Evolutionary conservation across 2,329 filamentous ascomycete species (phyloP), one percentile per base, ranked within the genome.

Genomic region (Penicillium digitatum): DNA sequence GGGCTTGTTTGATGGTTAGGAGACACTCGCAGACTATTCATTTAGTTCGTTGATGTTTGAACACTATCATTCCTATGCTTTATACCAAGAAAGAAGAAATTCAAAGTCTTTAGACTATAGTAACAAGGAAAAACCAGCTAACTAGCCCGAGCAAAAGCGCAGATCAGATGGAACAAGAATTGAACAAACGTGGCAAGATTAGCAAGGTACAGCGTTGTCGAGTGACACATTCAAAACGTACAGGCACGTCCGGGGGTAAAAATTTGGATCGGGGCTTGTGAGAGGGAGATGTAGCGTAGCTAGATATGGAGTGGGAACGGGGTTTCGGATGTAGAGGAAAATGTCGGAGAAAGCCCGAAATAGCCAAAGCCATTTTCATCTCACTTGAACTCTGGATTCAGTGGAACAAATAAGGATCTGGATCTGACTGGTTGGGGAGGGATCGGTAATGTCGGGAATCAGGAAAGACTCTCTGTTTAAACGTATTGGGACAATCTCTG

Each of bases 401-500:
- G 35, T 43, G 27, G 16, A 48, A 43, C 24, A 11, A 26, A n/a
- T n/a, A 20, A 27, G 14, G 44, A 20, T 26, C 27, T 48, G 24
- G 3, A 7, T 22, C 16, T 29, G 20, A 34, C 11, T 1, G 32
- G 42, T 42, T 48, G 26, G 31, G n/a, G 20, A n/a, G 38, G 12
- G 8, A 39, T 37, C 24, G n/a, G 35, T 55, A 53, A 44, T 22
- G 40, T 24, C 39, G 43, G 44, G 27, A 40, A 38, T 16, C 34
- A 29, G 12, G 39, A 37, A n/a, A 32, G 32, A 24, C 26, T 26
- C 26, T 32, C 44, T 46, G 45, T 73, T 80, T 87, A 95, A 72
- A 95, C 89, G 72, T 95, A 95, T 81, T 95, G 90, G 54, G 89
- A 90, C 76, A 95, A 76, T 90, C 90, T 32, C 44, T 46, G 45